Evolutionary conservation across 2,329 filamentous ascomycete species (phyloP), one percentile per base, ranked within the genome.

Genomic region (Penicillium sp.): DNA sequence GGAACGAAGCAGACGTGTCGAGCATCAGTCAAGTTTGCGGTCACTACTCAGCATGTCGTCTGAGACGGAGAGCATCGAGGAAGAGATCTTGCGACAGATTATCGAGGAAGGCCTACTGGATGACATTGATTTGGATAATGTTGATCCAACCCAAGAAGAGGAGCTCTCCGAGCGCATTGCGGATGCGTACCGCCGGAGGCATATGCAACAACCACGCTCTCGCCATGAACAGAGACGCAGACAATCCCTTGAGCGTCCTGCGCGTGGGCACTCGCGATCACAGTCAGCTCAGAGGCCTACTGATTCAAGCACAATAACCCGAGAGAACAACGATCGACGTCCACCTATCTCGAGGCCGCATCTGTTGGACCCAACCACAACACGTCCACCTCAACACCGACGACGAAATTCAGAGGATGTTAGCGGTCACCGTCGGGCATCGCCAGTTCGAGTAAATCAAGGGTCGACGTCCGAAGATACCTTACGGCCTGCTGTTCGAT

Each of bases 111-210:
- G 91, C 0, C 71, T 96, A 16, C 69, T 95, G 27, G 88, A 96
- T 59, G 90, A 89, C 14, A 82, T 96, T 38, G 90, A 96, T 63
- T 72, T 96, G 45, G 87, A 93, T 59, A 90, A 90, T 54, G 82
- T 96, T 44, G 89, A 91, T 52, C 77, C 89, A 13, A 81, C 75
- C 40, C 87, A 89, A 60, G 89, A 96, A 63, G 89, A 96, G 60
- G 88, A 94, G 61, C 81, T 97, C 13, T 95, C 87, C 54, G 86
- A 91, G 61, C 83, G 86, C 49, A 95, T 97, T 58, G 90, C 89
- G 1, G 87, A 94, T 60, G 89, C 89, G 1, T 95, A 94, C 62
- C 77, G 87, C 47, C 79, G 87, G 51, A 78, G 88, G 24, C 88
- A 94, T 61, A 63, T 63, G 49, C 59, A 64, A 36, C 62, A 79